phyloP scores from a whole-genome alignment of 164 flowering plant species.

The Akebia trifoliata region DNA sequence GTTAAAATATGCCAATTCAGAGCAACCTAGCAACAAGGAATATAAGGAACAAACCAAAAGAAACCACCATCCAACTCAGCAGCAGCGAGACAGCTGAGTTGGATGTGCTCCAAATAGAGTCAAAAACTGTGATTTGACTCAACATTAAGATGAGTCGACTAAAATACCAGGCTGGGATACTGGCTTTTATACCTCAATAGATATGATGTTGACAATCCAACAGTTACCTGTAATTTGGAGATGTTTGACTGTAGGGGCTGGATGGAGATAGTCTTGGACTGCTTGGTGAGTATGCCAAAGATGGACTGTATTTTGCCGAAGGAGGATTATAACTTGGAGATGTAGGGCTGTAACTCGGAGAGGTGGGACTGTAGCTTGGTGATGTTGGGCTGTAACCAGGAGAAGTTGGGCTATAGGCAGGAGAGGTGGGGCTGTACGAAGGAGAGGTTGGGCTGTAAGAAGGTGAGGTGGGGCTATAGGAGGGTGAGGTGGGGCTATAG shows the following conservation, averaged over 20 bases:
- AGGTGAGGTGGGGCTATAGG: slow-evolving; percentile 92
- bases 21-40: not conserved
- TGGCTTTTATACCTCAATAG: too few relatives aligned
- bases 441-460: slow-evolving; percentile 95
- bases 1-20: not conserved
- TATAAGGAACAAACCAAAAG: not conserved
- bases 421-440: slow-evolving; percentile 83
- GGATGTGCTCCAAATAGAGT: not conserved
- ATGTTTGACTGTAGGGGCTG: slow-evolving; percentile 84
- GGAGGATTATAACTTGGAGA: slow-evolving; percentile 60
- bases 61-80: not conserved
- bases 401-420: slow-evolving; percentile 79
- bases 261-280: slow-evolving; percentile 80
- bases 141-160: not conserved
- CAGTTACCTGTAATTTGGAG: slow-evolving; percentile 89
- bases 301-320: slow-evolving; percentile 77
- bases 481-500: slow-evolving; percentile 91
- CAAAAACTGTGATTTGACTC: not conserved
- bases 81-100: not conserved
- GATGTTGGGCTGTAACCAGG: slow-evolving; percentile 85
- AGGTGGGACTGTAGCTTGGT: slow-evolving; percentile 73
- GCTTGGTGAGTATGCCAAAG: slow-evolving; percentile 85
- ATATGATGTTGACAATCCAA: not conserved
- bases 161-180: too few relatives aligned
- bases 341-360: slow-evolving; percentile 75